Evolutionary conservation across 1,284 basidiomycete species (phyloP), one percentile per base, ranked within the genome.

Genomic region (Ganoderma leucocontextum): DNA sequence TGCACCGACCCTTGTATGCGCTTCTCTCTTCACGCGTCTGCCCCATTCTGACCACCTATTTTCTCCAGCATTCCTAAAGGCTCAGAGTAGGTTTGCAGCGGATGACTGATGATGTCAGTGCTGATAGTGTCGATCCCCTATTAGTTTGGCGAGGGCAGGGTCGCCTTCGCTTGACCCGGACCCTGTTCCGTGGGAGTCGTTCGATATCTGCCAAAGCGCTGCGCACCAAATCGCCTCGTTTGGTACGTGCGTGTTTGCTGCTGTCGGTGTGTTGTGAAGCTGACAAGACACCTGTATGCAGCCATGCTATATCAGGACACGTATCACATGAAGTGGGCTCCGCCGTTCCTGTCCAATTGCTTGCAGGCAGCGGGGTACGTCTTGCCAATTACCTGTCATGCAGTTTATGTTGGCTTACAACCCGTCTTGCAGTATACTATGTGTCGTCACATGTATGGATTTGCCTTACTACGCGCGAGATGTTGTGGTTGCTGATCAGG

Each of bases 1-100:
- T 95, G 39, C 89, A 95, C 78, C 86, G 95, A 55, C 92, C 92
- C 17, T 95, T 93, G 92, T 94, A 78, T 84, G 93, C 85, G 38
- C 63, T 60, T 53, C 64, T 25, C 42, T 8, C 29, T 19, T 63
- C 17, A 13, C 19, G 25, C 8, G 36, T 29, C 12, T 6, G 41
- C 60, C 29, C 29, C 29, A 35, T 15, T n/a, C 42, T 64, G n/a
- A 60, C 33, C 29, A 29, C 58, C 39, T 72, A 47, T 70, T 41
- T 42, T 57, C 15, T 44, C 63, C 73, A 91, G 91, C 72, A 88
- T 92, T 76, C 91, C 91, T 0, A 91, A 91, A 74, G 89, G 87
- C 87, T 86, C 86, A 76, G 83, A 85, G 91, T 90, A 76, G 69
- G 81, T 70, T 29, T 52, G 41, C 61, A 41, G 35, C 52, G 87